A percentile compares a stretch with the other conserved stretches of the same genome.
phyloP scores from a whole-genome alignment of 768 basidiomycete species.

The Fomitopsis pulvina region DNA sequence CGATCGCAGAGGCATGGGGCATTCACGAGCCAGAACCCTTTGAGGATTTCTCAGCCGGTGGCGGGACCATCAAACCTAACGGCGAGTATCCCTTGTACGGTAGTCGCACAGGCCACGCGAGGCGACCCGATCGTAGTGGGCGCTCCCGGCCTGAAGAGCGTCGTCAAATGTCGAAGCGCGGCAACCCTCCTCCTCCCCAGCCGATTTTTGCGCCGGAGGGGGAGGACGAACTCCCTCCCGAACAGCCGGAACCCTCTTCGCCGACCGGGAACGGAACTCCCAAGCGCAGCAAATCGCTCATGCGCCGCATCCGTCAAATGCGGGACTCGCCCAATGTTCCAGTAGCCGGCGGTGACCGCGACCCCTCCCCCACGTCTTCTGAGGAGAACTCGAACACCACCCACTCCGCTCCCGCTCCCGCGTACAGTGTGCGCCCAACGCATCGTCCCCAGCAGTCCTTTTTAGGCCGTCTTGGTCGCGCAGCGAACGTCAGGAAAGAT shows the following conservation, averaged over 20 bases:
- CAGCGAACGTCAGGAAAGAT: constrained; percentile 24
- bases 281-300: constrained; percentile 75
- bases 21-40: constrained; percentile 89
- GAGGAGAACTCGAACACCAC: constrained; percentile 24
- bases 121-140: constrained; percentile 32
- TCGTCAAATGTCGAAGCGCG: constrained; percentile 37
- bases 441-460: constrained; percentile 72
- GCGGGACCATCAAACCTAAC: constrained; percentile 32
- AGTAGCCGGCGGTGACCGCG: constrained; percentile 36
- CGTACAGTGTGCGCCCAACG: constrained; percentile 40
- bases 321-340: constrained; percentile 82
- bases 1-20: constrained; percentile 89
- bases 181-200: constrained; percentile 68
- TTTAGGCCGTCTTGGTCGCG: constrained; percentile 60
- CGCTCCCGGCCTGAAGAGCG: constrained; percentile 41
- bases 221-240: constrained; percentile 11
- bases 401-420: constrained; percentile 3
- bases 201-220: constrained; percentile 70
- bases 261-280: constrained; percentile 34
- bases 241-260: constrained; percentile 28
- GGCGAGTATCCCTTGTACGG: constrained; percentile 45
- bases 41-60: constrained; percentile 85
- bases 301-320: constrained; percentile 87
- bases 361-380: constrained; percentile 38
- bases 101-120: constrained; percentile 33